Evolutionary conservation across 345 rosid species (phyloP), one percentile per base, ranked within the genome.

Genomic region (Citrus unshiu): DNA sequence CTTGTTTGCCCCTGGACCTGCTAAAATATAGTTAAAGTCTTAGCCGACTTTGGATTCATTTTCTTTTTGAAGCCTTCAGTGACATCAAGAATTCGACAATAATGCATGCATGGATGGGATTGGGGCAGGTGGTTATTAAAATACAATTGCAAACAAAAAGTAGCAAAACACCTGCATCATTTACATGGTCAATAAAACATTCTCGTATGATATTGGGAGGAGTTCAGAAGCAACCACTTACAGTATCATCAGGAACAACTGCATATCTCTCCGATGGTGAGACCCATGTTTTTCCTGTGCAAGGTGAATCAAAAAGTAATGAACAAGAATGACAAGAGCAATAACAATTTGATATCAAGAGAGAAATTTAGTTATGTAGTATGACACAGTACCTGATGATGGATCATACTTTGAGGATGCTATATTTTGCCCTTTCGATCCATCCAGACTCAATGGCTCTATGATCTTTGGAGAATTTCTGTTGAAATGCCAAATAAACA

Each of bases 181-280:
- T 72, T 61, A 14, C 14, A 70, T n/a, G 30, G 7, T 65, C 58
- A 60, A 9, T 24, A 54, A 59, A 57, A 76, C n/a, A 22, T 25
- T 54, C 29, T 49, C 58, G 22, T 70, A 56, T 7, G 73, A 37
- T 40, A 56, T 51, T 64, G n/a, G 35, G n/a, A 18, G 43, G 18
- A 58, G 63, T 40, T 22, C 4, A 35, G 43, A 72, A 70, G 63
- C 56, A 57, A 22, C 4, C 57, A 81, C 97, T 90, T 79, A 93
- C 99, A 14, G 87, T 85, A 89, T 96, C 98, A 73, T 87, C 89
- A 30, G 98, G 98, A 85, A 93, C 99, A 81, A 94, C 89, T 1
- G 98, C 97, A 86, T 96, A 96, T 93, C 97, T 88, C 86, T 90
- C 98, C 2, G 94, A 78, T 43, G 90, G 97, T 18, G 97, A 89